A percentile compares a stretch with the other conserved stretches of the same genome.
These are phyloP conservation scores for Hevea brasiliensis DNA, from an alignment of 345 rosid genomes.

Conservation along the genomic window DNA sequence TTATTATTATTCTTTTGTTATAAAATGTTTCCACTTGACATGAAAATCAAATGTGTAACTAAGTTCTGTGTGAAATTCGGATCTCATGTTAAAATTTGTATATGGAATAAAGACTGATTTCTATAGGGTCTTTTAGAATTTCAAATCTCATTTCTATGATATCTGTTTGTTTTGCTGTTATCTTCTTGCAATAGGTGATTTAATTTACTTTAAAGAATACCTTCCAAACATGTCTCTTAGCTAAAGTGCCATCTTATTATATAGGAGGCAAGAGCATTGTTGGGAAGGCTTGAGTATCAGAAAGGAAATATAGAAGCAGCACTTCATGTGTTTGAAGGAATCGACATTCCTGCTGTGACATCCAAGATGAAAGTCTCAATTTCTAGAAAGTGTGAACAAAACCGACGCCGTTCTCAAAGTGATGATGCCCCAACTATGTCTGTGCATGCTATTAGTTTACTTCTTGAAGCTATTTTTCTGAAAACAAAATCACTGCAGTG, in stretches of 20 bases:
- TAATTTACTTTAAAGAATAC: neutral
- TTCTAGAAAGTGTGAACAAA: slow-evolving; percentile 47
- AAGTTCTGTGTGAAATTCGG: neutral
- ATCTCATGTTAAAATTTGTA: neutral
- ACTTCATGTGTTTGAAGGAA: slow-evolving; percentile 83
- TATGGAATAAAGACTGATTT: neutral
- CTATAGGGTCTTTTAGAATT: neutral
- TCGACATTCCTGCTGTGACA: slow-evolving; percentile 64
- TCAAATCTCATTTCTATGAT: neutral
- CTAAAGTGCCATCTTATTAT: neutral
- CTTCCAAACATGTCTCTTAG: slow-evolving; percentile 13
- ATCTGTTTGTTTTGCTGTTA: neutral
- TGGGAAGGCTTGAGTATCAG: slow-evolving; percentile 86
- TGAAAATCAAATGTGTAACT: neutral
- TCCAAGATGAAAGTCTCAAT: slow-evolving; percentile 61
- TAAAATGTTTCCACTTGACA: neutral
- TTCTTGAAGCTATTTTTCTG: slow-evolving; percentile 77
- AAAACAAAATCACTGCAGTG: slow-evolving; percentile 77
- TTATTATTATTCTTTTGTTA: neutral
- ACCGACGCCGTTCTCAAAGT: slow-evolving; percentile 46
- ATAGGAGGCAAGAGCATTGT: slow-evolving; percentile 82
- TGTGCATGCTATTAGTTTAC: slow-evolving; percentile 65
- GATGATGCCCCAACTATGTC: slow-evolving; percentile 57
- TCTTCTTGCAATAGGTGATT: neutral
- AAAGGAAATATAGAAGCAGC: slow-evolving; percentile 81